These are phyloP conservation scores for Solanum chmielewskii DNA, from an alignment of 257 asterid species.

Conservation along the genomic window DNA sequence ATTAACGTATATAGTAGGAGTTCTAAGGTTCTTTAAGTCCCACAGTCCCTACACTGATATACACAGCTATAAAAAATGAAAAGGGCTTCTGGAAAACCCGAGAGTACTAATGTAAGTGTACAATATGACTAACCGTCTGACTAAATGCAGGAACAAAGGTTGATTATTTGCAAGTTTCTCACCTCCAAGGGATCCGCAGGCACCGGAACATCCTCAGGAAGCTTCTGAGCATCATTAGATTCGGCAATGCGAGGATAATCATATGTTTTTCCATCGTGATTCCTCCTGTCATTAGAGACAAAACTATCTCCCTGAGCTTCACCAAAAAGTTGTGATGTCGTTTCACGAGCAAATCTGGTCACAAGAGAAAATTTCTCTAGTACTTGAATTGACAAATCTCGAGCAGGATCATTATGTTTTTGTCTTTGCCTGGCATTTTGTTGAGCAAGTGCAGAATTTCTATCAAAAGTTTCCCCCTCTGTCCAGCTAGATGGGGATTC, in stretches of 20 bases:
- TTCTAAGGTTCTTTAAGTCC: not conserved
- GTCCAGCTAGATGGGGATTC: conserved; percentile 31
- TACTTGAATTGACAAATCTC: conserved; percentile 84
- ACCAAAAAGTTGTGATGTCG: conserved; percentile 91
- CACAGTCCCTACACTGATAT: not conserved
- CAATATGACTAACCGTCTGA: not conserved
- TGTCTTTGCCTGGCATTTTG: conserved; percentile 56
- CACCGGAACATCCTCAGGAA: conserved; percentile 38
- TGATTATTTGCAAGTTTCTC: not conserved
- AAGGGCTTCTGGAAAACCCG: not conserved
- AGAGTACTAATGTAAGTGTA: not conserved
- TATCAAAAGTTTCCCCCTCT: conserved; percentile 25
- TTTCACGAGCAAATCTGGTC: conserved; percentile 97
- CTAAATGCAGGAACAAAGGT: not conserved
- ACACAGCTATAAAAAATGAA: not conserved
- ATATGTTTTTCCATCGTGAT: conserved; percentile 25
- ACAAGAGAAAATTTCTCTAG: conserved; percentile 96
- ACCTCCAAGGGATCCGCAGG: conserved; percentile 79
- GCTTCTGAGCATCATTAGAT: conserved; percentile 30
- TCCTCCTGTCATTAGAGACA: conserved; percentile 45
- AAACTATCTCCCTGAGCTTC: conserved; percentile 54
- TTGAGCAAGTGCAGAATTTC: conserved; percentile 22
- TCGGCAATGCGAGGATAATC: conserved; percentile 12
- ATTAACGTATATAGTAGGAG: not conserved
- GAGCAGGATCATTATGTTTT: conserved; percentile 66